Conservation (phyloP, 352 stramenopile species). For the Phytophthora boehmeriae region DNA sequence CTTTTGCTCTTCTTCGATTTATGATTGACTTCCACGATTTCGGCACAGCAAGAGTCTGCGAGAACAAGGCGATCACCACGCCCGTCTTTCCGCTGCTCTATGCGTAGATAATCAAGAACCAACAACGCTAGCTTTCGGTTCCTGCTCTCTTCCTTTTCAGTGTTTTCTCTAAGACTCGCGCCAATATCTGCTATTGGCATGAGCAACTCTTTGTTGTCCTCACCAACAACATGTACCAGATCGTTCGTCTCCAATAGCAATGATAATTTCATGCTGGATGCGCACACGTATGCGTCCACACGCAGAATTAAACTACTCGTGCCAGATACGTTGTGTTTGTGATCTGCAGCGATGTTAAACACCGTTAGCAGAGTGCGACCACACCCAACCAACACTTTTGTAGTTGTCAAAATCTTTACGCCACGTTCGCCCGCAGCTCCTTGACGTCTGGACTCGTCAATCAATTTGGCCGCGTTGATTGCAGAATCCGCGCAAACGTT, state of each 20-base stretch:
- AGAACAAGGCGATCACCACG: constrained; percentile 57
- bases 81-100: constrained; percentile 60
- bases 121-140: constrained; percentile 38
- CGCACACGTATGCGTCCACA: constrained; percentile 65
- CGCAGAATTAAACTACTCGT: constrained; percentile 31
- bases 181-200: constrained; percentile 1
- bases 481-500: constrained; percentile 26
- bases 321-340: not conserved
- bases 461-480: constrained; percentile 61
- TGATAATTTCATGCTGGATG: constrained; percentile 54
- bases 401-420: constrained; percentile 62
- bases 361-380: constrained; percentile 66
- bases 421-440: constrained; percentile 44
- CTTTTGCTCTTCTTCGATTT: constrained; percentile 9
- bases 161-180: not conserved
- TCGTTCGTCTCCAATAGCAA: constrained; percentile 49
- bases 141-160: constrained; percentile 7
- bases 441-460: constrained; percentile 39
- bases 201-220: constrained; percentile 32
- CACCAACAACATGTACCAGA: constrained; percentile 51
- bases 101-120: constrained; percentile 58
- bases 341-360: constrained; percentile 41
- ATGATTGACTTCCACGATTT: not conserved
- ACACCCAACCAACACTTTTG: constrained; percentile 37
- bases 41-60: constrained; percentile 38